Evolutionary conservation across 768 basidiomycete genomes (phyloP).

Genomic region (Lanmaoa pseudosensibilis): DNA sequence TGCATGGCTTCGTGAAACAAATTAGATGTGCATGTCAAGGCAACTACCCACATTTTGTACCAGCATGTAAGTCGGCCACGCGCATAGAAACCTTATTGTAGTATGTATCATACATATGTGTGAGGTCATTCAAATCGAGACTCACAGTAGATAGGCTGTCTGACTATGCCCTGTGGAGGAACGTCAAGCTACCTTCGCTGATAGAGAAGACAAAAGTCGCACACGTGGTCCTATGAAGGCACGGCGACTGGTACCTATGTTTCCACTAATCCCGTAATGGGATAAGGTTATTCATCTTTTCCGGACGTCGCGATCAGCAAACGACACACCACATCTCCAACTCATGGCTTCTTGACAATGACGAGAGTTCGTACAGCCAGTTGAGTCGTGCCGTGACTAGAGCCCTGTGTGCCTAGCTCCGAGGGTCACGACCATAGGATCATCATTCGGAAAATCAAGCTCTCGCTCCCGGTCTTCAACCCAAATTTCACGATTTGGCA

Average conservation of each 20-base stretch:
- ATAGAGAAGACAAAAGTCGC: conserved; percentile 20
- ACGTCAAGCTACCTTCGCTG: not conserved
- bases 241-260: conserved; percentile 27
- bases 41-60: conserved; percentile 22
- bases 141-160: too few species aligned
- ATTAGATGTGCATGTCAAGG: not conserved
- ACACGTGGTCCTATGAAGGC: conserved; percentile 47
- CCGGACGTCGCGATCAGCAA: not conserved
- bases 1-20: not conserved
- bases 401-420: conserved; percentile 64
- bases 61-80: conserved; percentile 50
- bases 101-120: too few species aligned
- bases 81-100: conserved; percentile 47
- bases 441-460: conserved; percentile 41
- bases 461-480: conserved; percentile 40
- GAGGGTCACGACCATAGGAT: conserved; percentile 56
- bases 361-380: conserved; percentile 51
- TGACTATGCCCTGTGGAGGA: conserved; percentile 34
- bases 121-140: too few species aligned
- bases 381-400: conserved; percentile 58
- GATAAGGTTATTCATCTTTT: not conserved
- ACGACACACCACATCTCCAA: conserved; percentile 40
- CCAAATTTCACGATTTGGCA: conserved; percentile 48
- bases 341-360: conserved; percentile 46
- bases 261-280: conserved; percentile 38